Evolutionary conservation across 768 basidiomycete genomes (phyloP).

Genomic region (Kwoniella bestiolae): DNA sequence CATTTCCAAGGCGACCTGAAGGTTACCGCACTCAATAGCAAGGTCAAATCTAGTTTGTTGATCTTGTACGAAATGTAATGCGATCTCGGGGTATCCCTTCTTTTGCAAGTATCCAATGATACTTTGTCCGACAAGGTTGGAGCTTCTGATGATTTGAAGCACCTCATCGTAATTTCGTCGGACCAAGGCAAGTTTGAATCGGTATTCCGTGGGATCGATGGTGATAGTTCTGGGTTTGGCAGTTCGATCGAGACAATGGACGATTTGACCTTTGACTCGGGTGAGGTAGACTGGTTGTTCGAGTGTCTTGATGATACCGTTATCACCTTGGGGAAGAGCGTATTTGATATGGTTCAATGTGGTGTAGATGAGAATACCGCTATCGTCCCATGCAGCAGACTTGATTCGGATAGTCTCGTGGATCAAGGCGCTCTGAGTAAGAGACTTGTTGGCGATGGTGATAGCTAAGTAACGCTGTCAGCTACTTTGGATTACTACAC

Average conservation of each 20-base stretch:
- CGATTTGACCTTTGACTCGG: conserved; percentile 92
- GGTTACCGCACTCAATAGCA: conserved; percentile 96
- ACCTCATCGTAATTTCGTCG: conserved; percentile 97
- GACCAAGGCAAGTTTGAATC: conserved; percentile 94
- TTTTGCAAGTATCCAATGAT: conserved; percentile 97
- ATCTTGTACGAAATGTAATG: conserved; percentile 97
- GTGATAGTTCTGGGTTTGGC: conserved; percentile 93
- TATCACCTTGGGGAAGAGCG: conserved; percentile 92
- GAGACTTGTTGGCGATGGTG: conserved; percentile 92
- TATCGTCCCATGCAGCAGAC: conserved; percentile 98
- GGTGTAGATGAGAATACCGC: conserved; percentile 95
- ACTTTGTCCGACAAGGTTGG: conserved; percentile 93
- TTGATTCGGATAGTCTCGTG: conserved; percentile 99
- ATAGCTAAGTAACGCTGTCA: conserved; percentile 70
- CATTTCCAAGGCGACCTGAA: conserved; percentile 94
- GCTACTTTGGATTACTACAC: not conserved
- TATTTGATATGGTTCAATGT: conserved; percentile 99
- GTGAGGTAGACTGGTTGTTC: conserved; percentile 99
- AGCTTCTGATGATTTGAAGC: conserved; percentile 92
- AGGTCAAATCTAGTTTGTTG: conserved; percentile 96
- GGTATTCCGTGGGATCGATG: conserved; percentile 97
- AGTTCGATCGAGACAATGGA: conserved; percentile 93
- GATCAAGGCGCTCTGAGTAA: conserved; percentile 84
- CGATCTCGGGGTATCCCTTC: conserved; percentile 99
- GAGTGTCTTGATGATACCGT: conserved; percentile 97